These are phyloP conservation scores for Rhodosporidiobolus odoratus DNA, from an alignment of 768 basidiomycete species.

Conservation along the genomic window DNA sequence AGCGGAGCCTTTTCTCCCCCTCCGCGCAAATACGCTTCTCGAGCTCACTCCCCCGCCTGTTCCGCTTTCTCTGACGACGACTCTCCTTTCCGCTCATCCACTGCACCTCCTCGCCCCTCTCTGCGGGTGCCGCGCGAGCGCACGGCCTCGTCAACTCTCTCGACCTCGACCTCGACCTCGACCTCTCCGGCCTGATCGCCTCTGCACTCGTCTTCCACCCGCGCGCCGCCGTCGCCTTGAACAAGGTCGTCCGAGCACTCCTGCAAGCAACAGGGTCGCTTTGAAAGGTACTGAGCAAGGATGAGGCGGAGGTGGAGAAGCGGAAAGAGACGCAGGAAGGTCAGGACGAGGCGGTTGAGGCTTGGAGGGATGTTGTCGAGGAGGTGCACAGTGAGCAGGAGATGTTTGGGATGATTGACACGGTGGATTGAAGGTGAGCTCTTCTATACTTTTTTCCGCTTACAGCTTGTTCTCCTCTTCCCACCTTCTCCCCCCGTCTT, in stretches of 20 bases:
- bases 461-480: background rate
- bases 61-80: no score
- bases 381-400: slow-evolving; percentile 6
- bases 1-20: no score
- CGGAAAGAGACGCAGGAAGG: slow-evolving; percentile 9
- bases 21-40: no score
- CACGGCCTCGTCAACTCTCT: slow-evolving; percentile 2
- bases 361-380: slow-evolving; percentile 31
- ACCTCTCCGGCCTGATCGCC: slow-evolving; percentile 36
- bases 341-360: slow-evolving; percentile 23
- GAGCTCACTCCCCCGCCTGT: no score
- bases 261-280: slow-evolving; percentile 23
- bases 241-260: slow-evolving; percentile 24
- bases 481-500: background rate
- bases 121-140: background rate
- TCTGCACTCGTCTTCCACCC: slow-evolving; percentile 35
- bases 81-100: background rate
- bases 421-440: slow-evolving; percentile 25
- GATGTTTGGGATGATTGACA: slow-evolving; percentile 37
- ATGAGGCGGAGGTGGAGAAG: slow-evolving; percentile 3
- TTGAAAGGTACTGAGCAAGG: slow-evolving; percentile 21
- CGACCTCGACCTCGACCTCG: slow-evolving; percentile 17
- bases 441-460: background rate
- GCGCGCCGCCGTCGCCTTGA: slow-evolving; percentile 33
- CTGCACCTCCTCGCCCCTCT: background rate